A percentile compares a stretch with the other conserved stretches of the same genome.
Evolutionary conservation across 2,329 filamentous ascomycete species (phyloP).

Genomic region (Penicillium sp.): DNA sequence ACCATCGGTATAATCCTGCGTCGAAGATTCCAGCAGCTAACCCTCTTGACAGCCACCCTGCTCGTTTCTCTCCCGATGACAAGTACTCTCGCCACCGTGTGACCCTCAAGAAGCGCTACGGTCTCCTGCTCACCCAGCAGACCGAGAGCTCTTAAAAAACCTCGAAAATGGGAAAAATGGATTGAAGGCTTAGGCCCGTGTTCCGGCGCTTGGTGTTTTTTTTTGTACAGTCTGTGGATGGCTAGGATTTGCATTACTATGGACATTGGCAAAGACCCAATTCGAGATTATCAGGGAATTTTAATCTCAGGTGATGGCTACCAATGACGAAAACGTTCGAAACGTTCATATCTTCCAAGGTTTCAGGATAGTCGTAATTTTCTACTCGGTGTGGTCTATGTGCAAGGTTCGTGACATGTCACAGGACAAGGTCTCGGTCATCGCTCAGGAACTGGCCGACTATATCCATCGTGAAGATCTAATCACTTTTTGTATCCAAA

Average conservation of each 20-base stretch:
- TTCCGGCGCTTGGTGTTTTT: constrained; percentile 44
- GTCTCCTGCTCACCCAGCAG: constrained; percentile 80
- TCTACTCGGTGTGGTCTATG: constrained; percentile 19
- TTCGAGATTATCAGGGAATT: constrained; percentile 3
- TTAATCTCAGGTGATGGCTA: constrained; percentile 11
- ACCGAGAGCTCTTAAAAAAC: constrained; percentile 37
- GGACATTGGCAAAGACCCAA: constrained; percentile 15
- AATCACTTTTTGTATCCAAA: constrained; percentile 22
- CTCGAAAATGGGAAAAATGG: constrained; percentile 20
- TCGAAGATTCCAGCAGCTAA: not conserved
- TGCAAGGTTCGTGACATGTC: constrained; percentile 22
- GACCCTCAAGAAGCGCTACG: constrained; percentile 90
- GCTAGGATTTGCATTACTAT: constrained; percentile 24
- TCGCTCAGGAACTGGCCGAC: constrained; percentile 17
- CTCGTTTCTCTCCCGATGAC: constrained; percentile 95
- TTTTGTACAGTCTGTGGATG: constrained; percentile 29
- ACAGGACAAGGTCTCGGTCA: constrained; percentile 4
- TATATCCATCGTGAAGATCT: constrained; percentile 6
- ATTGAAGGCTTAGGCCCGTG: constrained; percentile 28
- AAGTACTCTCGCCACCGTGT: constrained; percentile 95
- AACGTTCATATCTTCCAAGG: constrained; percentile 7
- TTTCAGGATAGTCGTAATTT: not conserved
- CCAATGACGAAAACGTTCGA: constrained; percentile 12
- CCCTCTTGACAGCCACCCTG: constrained; percentile 62
- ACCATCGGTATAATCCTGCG: not conserved